Conservation (phyloP, 2,329 filamentous ascomycete genomes). For the Samsoniella hepiali region DNA sequence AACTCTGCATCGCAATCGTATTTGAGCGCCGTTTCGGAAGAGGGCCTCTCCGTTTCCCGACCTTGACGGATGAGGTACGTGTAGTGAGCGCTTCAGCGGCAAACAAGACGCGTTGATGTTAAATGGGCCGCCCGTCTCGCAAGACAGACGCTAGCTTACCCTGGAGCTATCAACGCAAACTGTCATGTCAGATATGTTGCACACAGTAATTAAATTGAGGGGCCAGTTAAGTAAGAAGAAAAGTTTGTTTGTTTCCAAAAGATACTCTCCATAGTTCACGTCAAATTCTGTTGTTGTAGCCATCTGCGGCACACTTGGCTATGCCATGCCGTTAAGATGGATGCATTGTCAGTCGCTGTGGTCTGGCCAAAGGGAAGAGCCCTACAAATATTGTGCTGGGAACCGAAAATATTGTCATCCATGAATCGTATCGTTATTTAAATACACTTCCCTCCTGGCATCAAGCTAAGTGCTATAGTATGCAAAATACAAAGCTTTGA, state of each 20-base stretch:
- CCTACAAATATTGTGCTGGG: too few species aligned
- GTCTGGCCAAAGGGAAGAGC: too few species aligned
- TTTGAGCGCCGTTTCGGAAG: background rate
- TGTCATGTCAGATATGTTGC: background rate
- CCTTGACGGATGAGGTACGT: background rate
- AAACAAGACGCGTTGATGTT: constrained; percentile 6
- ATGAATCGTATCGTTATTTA: background rate
- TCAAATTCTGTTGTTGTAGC: too few species aligned
- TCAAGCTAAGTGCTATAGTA: constrained; percentile 13
- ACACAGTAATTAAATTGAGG: too few species aligned
- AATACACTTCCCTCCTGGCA: background rate
- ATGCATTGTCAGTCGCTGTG: too few species aligned
- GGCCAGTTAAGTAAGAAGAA: too few species aligned
- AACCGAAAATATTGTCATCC: background rate
- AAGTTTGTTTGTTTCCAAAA: too few species aligned
- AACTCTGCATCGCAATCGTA: background rate
- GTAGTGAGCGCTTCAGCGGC: background rate
- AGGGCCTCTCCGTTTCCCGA: background rate
- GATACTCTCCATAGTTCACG: too few species aligned
- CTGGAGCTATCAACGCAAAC: background rate
- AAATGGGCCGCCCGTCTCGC: background rate
- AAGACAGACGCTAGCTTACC: background rate
- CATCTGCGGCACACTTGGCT: too few species aligned
- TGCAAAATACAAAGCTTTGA: constrained; percentile 17
- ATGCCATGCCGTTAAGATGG: too few species aligned